phyloP scores from a whole-genome alignment of 2,329 filamentous ascomycete genomes.

The Eurotiales sp. region DNA sequence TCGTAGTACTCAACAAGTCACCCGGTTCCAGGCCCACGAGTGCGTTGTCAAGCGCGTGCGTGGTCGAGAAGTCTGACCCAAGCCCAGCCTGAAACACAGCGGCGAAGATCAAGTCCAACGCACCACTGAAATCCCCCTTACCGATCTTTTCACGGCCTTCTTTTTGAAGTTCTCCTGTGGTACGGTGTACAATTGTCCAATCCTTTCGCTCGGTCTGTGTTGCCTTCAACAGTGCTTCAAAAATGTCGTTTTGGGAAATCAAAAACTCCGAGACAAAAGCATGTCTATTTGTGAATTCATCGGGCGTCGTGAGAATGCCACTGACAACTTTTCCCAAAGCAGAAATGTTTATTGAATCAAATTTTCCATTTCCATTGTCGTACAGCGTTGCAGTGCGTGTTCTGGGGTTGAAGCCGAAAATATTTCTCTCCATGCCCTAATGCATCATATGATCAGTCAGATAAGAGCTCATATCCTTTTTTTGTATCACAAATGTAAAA shows the following conservation, averaged over 20 bases:
- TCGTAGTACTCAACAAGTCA: neutral
- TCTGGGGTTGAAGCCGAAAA: conserved; percentile 8
- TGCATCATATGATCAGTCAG: neutral
- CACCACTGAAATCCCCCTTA: conserved; percentile 1
- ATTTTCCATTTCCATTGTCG: conserved; percentile 8
- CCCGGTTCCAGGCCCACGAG: neutral
- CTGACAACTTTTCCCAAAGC: conserved; percentile 1
- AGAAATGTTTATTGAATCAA: conserved; percentile 5
- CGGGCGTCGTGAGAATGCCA: conserved; percentile 1
- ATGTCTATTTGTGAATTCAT: conserved; percentile 5
- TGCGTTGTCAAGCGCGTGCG: conserved; percentile 4
- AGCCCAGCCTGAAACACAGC: conserved; percentile 3
- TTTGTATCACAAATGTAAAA: no score
- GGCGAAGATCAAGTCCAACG: conserved; percentile 10
- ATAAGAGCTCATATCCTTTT: no score
- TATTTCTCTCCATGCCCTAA: conserved; percentile 2
- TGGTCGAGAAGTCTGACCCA: conserved; percentile 6
- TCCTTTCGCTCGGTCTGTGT: conserved; percentile 5
- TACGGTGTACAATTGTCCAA: conserved; percentile 8
- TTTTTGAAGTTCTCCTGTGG: neutral
- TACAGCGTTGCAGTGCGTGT: conserved; percentile 7
- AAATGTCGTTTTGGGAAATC: conserved; percentile 10
- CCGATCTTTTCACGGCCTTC: conserved; percentile 6
- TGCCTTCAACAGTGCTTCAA: conserved; percentile 8
- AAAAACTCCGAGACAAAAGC: conserved; percentile 6